Conservation (phyloP, 1,284 basidiomycete species). For the Uromyces viciae-fabae region DNA sequence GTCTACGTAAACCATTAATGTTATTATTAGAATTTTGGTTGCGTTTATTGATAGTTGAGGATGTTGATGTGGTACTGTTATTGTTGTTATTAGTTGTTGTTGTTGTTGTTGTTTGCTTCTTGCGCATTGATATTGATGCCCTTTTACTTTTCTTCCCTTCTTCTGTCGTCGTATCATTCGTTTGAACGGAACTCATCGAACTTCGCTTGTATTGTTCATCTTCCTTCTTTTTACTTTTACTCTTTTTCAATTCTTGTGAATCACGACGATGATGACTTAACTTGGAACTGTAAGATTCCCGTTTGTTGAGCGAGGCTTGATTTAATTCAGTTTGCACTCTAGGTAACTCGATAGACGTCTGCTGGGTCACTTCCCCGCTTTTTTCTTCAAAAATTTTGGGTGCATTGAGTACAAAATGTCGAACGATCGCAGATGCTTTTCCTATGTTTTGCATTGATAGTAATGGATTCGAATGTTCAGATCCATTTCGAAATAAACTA, state of each 20-base stretch:
- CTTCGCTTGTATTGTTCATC: background rate
- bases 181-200: slow-evolving; percentile 1
- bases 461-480: slow-evolving; percentile 40
- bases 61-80: no score
- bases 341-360: background rate
- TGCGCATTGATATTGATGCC: background rate
- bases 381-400: background rate
- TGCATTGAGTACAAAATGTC: slow-evolving; percentile 32
- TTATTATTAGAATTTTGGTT: no score
- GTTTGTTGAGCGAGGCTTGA: slow-evolving; percentile 1
- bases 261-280: background rate
- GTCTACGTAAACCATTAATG: no score
- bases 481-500: slow-evolving; percentile 39
- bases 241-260: background rate
- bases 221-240: background rate
- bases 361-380: background rate
- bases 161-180: background rate
- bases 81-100: background rate
- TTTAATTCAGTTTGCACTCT: background rate
- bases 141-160: no score
- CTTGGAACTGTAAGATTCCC: background rate
- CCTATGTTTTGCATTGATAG: slow-evolving; percentile 44
- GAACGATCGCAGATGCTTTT: slow-evolving; percentile 43
- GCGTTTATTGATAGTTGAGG: no score
- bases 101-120: background rate